These are phyloP conservation scores for Kluyveromyces lactis DNA, from an alignment of 805 yeast genomes.

Conservation along the genomic window DNA sequence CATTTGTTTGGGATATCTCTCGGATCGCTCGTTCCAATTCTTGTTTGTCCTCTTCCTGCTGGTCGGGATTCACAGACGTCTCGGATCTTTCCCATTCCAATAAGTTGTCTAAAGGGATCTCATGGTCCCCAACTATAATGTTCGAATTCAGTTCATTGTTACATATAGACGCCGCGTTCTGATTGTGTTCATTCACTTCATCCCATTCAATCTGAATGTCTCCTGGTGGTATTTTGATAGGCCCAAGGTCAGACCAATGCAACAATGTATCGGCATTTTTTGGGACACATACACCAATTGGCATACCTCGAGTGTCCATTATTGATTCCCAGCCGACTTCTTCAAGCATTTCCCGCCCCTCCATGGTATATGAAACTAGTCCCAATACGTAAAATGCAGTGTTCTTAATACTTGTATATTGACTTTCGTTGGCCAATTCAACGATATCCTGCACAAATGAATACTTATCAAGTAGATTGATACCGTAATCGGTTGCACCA, in stretches of 20 bases:
- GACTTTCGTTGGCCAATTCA: slow-evolving; percentile 37
- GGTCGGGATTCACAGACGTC: neutral
- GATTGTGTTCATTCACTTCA: slow-evolving; percentile 5
- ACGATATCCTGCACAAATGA: slow-evolving; percentile 48
- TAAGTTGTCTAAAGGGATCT: slow-evolving; percentile 5
- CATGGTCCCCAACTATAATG: neutral
- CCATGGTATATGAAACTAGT: slow-evolving; percentile 56
- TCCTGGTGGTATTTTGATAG: neutral
- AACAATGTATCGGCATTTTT: slow-evolving; percentile 26
- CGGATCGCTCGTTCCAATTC: neutral
- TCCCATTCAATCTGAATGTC: slow-evolving; percentile 2
- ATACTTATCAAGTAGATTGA: slow-evolving; percentile 45
- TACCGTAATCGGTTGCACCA: slow-evolving; percentile 65
- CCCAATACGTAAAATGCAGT: slow-evolving; percentile 76
- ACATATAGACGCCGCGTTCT: neutral
- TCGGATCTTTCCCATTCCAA: slow-evolving; percentile 7
- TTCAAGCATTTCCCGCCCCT: slow-evolving; percentile 79
- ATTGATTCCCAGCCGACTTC: slow-evolving; percentile 68
- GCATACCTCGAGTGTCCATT: slow-evolving; percentile 34
- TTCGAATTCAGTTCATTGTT: neutral
- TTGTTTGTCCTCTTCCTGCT: slow-evolving; percentile 3
- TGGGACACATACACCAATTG: slow-evolving; percentile 38
- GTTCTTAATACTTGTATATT: slow-evolving; percentile 58
- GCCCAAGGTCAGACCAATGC: slow-evolving; percentile 9
- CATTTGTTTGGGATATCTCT: slow-evolving; percentile 7